phyloP scores from a whole-genome alignment of 2,329 filamentous ascomycete genomes.

The Trematosphaeria pertusa region DNA sequence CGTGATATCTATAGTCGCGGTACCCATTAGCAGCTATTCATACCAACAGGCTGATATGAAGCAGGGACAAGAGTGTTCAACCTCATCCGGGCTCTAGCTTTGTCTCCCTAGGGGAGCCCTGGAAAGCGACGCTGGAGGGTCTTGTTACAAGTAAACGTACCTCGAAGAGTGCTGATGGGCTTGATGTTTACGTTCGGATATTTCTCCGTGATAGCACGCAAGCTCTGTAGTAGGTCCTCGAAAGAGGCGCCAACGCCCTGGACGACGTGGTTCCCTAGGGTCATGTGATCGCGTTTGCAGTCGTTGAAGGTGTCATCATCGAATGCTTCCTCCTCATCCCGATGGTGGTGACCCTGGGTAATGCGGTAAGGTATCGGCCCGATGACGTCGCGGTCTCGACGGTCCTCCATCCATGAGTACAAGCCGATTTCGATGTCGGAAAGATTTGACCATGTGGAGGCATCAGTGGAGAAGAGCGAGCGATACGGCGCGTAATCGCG shows the following conservation, averaged over 20 bases:
- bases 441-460: constrained; percentile 38
- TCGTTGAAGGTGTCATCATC: constrained; percentile 43
- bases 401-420: constrained; percentile 45
- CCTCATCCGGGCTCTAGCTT: too few relatives aligned
- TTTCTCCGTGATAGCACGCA: constrained; percentile 37
- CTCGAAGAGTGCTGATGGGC: constrained; percentile 32
- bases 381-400: constrained; percentile 41
- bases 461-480: constrained; percentile 43
- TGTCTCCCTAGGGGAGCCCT: too few relatives aligned
- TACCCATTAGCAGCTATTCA: too few relatives aligned
- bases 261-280: constrained; percentile 42
- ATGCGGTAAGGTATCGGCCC: constrained; percentile 43
- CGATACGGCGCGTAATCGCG: constrained; percentile 46
- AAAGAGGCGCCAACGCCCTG: constrained; percentile 42
- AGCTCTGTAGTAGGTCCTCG: constrained; percentile 39
- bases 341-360: constrained; percentile 40
- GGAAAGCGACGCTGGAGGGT: too few relatives aligned
- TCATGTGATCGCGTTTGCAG: constrained; percentile 44
- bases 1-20: too few relatives aligned
- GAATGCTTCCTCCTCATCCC: constrained; percentile 44
- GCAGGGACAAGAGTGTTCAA: too few relatives aligned
- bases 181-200: constrained; percentile 43
- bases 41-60: too few relatives aligned
- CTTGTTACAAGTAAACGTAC: too few relatives aligned
- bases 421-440: constrained; percentile 41